Evolutionary conservation across 2,329 filamentous ascomycete genomes (phyloP), one percentile per base, ranked within the genome.

Genomic region (Exophiala lecanii-corni): DNA sequence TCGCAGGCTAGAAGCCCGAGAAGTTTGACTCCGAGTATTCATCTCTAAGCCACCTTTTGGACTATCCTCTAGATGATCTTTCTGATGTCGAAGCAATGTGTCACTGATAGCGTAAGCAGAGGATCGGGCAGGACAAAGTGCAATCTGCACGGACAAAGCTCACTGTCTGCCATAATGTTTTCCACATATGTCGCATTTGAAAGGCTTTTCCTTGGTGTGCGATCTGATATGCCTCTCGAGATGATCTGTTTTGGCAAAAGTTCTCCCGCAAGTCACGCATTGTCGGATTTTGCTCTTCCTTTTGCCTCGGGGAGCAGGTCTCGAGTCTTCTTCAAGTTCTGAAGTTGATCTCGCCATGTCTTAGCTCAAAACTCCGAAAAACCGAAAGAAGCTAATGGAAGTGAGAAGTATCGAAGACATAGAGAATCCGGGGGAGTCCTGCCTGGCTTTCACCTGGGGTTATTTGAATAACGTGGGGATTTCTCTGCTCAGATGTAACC

Each of bases 191-290:
- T 25, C 26, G 33, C 51, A 54, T 21, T 38, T 38, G 38, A 62
- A 62, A 2, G 60, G 60, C 42, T 57, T 62, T 40, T 62, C 59
- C 32, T 58, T 59, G 2, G 59, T 62, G 34, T 62, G 60, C 23
- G 55, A 55, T 20, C 59, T 51, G n/a, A 60, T 53, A 46, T 62
- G 60, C 16, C 60, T 51, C 20, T 59, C 50, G 7, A 62, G 55
- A 45, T 62, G 60, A 21, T 62, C 60, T 10, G 58, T 58, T 43
- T 60, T 62, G 9, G 53, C 47, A 32, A 62, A 62, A 1, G 49
- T 51, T 15, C 50, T 42, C 6, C 45, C 53, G 43, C 58, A 61
- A 33, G 44, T 49, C 23, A 34, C 30, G 34, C 49, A 51, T 31
- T 49, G 42, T 18, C 42, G 43, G 17, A 51, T 30, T 36, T 49